Conservation (phyloP, 1,284 basidiomycete species). For the Coriolopsis trogii region DNA sequence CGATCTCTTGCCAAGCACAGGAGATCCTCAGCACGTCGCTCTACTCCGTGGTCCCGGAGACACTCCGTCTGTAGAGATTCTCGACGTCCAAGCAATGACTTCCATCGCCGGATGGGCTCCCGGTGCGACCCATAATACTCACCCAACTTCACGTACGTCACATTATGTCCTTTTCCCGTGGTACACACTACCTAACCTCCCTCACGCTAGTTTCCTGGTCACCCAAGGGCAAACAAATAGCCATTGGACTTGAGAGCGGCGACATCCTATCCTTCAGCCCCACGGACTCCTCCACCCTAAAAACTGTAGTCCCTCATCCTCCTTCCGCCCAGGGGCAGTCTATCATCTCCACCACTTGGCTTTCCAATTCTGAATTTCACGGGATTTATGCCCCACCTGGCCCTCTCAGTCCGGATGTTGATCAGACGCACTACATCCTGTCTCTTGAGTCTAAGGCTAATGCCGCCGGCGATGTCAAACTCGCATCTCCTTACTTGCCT, state of each 20-base stretch:
- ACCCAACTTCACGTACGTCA: constrained; percentile 60
- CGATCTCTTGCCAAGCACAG: constrained; percentile 69
- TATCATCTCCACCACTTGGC: constrained; percentile 66
- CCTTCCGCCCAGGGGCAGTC: constrained; percentile 50
- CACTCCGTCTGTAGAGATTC: constrained; percentile 51
- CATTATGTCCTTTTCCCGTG: no score
- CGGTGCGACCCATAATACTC: constrained; percentile 48
- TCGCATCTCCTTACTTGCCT: constrained; percentile 56
- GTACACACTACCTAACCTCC: constrained; percentile 12
- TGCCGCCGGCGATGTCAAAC: constrained; percentile 48
- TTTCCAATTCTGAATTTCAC: constrained; percentile 75
- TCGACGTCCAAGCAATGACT: constrained; percentile 54
- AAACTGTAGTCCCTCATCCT: constrained; percentile 62
- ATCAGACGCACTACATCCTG: constrained; percentile 64
- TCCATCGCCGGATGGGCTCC: constrained; percentile 66
- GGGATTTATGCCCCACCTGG: constrained; percentile 63
- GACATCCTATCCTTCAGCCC: constrained; percentile 74
- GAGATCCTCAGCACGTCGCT: constrained; percentile 61
- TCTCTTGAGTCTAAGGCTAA: constrained; percentile 62
- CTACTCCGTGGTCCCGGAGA: constrained; percentile 53
- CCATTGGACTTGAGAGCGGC: constrained; percentile 72
- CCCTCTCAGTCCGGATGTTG: constrained; percentile 43
- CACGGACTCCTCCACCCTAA: constrained; percentile 53
- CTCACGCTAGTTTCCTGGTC: constrained; percentile 72
- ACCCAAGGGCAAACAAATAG: constrained; percentile 85